Percentiles rank a stretch among this genome's conserved stretches.
Evolutionary conservation across 345 rosid genomes (phyloP).

Genomic region (Brassica napus): Da-Ae NC_063435.1:15144501-15145000

Average conservation of each 20-base stretch:
- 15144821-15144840: slow-evolving; percentile 6
- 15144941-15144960: slow-evolving; percentile 60
- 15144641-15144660: slow-evolving; percentile 78
- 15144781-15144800: not conserved
- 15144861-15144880: slow-evolving; percentile 48
- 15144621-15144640: slow-evolving; percentile 66
- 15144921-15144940: slow-evolving; percentile 59
- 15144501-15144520: slow-evolving; percentile 72
- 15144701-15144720: slow-evolving; percentile 97
- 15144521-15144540: slow-evolving; percentile 71
- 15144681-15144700: slow-evolving; percentile 77
- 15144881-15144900: slow-evolving; percentile 55
- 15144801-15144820: not conserved
- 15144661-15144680: slow-evolving; percentile 91
- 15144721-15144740: slow-evolving; percentile 86
- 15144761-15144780: not conserved
- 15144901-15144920: slow-evolving; percentile 43
- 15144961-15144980: slow-evolving; percentile 64
- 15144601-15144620: slow-evolving; percentile 70
- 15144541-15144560: slow-evolving; percentile 94
- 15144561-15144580: slow-evolving; percentile 82
- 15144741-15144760: slow-evolving; percentile 67
- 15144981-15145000: slow-evolving; percentile 59
- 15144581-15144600: slow-evolving; percentile 67
- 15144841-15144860: slow-evolving; percentile 57